Evolutionary conservation across 1,284 basidiomycete species (phyloP).

Genomic region (Meripilus lineatus): DNA sequence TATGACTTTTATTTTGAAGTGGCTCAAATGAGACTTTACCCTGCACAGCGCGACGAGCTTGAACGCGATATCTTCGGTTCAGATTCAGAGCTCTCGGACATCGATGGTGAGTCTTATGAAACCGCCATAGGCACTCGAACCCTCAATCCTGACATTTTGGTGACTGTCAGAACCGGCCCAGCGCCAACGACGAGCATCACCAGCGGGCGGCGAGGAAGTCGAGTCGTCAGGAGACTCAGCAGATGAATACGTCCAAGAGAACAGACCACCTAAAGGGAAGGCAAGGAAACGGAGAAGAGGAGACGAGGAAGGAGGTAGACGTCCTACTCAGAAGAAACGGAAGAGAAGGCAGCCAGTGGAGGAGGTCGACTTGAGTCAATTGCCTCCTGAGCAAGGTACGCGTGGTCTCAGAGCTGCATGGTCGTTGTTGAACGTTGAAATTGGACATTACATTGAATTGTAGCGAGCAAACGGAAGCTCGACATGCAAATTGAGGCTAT

Average conservation of each 20-base stretch:
- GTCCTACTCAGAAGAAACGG: constrained; percentile 35
- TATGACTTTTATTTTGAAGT: too few relatives aligned
- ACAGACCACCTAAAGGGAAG: constrained; percentile 42
- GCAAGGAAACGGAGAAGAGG: constrained; percentile 18
- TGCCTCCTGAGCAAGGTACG: constrained; percentile 70
- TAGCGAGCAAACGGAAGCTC: constrained; percentile 59
- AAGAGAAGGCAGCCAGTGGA: constrained; percentile 40
- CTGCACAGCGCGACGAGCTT: constrained; percentile 32
- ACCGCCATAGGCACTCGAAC: constrained; percentile 1
- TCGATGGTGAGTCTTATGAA: constrained; percentile 43
- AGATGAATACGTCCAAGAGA: constrained; percentile 60
- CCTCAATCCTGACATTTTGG: constrained; percentile 17
- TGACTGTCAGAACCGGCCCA: constrained; percentile 13
- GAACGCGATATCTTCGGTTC: constrained; percentile 72
- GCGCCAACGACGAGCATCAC: constrained; percentile 19
- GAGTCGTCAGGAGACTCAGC: constrained; percentile 58
- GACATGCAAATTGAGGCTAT: constrained; percentile 81
- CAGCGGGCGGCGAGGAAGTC: constrained; percentile 36
- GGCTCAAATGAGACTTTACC: too few relatives aligned
- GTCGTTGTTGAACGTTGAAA: constrained; percentile 65
- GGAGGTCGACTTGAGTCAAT: constrained; percentile 57
- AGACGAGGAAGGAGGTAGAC: constrained; percentile 36
- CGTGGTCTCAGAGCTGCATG: constrained; percentile 8
- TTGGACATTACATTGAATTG: constrained; percentile 45
- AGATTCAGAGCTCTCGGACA: constrained; percentile 73